These are phyloP conservation scores for Hygrophila difformis DNA, from an alignment of 257 asterid species.

Conservation along the genomic window DNA sequence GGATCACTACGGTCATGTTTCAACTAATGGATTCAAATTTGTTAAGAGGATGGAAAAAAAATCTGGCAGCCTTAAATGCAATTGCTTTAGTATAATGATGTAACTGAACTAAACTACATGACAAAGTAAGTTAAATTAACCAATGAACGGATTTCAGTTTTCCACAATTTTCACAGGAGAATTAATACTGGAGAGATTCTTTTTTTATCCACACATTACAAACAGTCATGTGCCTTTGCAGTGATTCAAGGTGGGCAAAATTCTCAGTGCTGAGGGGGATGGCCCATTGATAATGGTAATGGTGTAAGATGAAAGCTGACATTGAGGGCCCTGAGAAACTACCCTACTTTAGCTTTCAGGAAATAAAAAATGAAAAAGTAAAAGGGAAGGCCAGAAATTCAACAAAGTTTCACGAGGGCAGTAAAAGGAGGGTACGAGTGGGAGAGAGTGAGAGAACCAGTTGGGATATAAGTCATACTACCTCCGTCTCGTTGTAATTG, in stretches of 20 bases:
- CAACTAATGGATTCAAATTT: no score
- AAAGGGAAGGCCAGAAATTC: slow-evolving; percentile 7
- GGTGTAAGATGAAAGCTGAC: slow-evolving; percentile 21
- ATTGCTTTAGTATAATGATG: no score
- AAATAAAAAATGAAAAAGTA: slow-evolving; percentile 7
- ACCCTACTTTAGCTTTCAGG: slow-evolving; percentile 12
- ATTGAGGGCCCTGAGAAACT: slow-evolving; percentile 4
- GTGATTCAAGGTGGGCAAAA: slow-evolving; percentile 1
- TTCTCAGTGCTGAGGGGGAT: slow-evolving; percentile 9
- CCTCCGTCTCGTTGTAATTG: no score
- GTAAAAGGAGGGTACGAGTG: background rate
- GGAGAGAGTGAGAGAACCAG: slow-evolving; percentile 4
- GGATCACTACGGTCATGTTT: no score
- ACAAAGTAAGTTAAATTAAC: no score
- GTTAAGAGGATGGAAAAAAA: no score
- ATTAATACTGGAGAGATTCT: slow-evolving; percentile 1
- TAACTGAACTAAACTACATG: no score
- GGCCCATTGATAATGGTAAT: slow-evolving; percentile 17
- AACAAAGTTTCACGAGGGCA: slow-evolving; percentile 15
- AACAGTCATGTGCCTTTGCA: slow-evolving; percentile 16
- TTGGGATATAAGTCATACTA: slow-evolving; percentile 11
- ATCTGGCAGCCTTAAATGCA: no score
- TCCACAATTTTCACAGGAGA: background rate
- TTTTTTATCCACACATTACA: slow-evolving; percentile 3
- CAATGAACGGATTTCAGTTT: background rate